Evolutionary conservation across 1,139 yeast species (phyloP).

Genomic region (Taphrina populina): DNA sequence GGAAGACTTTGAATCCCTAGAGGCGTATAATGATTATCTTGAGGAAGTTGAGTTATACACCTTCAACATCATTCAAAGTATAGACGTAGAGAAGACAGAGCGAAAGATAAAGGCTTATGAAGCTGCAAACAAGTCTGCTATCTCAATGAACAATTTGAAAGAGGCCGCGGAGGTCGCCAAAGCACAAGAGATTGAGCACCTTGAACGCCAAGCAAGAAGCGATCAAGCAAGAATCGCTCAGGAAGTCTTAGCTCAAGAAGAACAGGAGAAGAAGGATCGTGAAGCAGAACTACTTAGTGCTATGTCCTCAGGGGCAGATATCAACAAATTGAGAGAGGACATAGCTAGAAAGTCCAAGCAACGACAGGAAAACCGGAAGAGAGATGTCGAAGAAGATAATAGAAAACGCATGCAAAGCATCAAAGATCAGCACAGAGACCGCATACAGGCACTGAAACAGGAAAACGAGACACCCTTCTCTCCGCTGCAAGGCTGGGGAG

Average conservation of each 20-base stretch:
- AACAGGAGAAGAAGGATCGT: slow-evolving; percentile 49
- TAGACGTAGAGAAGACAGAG: slow-evolving; percentile 73
- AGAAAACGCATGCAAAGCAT: slow-evolving; percentile 24
- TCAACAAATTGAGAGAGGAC: slow-evolving; percentile 55
- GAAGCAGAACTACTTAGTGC: slow-evolving; percentile 69
- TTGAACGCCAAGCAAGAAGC: slow-evolving; percentile 60
- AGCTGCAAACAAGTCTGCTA: slow-evolving; percentile 69
- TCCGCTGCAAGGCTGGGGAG: slow-evolving; percentile 89
- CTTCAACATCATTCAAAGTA: slow-evolving; percentile 68
- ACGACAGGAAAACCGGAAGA: slow-evolving; percentile 49
- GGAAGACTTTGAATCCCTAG: slow-evolving; percentile 64
- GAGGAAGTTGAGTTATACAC: slow-evolving; percentile 81
- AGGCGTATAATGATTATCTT: slow-evolving; percentile 69
- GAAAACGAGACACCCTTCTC: slow-evolving; percentile 68
- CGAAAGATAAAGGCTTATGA: slow-evolving; percentile 68
- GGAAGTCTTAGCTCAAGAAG: slow-evolving; percentile 46
- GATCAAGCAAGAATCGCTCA: slow-evolving; percentile 45
- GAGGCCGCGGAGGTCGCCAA: slow-evolving; percentile 64
- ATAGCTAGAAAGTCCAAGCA: slow-evolving; percentile 65
- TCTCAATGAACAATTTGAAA: slow-evolving; percentile 70
- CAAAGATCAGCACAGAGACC: slow-evolving; percentile 23
- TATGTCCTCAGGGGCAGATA: slow-evolving; percentile 55
- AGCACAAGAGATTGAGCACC: slow-evolving; percentile 64
- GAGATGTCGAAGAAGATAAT: slow-evolving; percentile 56
- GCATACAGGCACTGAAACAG: slow-evolving; percentile 50